Evolutionary conservation across 345 rosid species (phyloP).

Genomic region (thale cress (Arabidopsis thaliana)): DNA sequence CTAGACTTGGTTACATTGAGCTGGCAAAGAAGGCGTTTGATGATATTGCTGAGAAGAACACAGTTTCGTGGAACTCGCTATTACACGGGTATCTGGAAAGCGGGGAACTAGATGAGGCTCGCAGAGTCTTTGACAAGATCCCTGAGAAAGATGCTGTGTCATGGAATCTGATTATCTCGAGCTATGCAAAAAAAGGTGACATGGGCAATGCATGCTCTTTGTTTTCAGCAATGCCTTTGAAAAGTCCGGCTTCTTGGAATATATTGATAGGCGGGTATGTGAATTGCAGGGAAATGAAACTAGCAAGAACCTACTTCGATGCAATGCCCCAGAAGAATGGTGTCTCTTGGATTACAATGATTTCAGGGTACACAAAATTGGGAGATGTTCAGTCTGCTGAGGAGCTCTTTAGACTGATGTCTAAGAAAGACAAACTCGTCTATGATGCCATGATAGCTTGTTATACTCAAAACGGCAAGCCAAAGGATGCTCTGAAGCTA

Average conservation of each 20-base stretch:
- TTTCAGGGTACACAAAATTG: constrained; percentile 64
- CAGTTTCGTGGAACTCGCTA: constrained; percentile 78
- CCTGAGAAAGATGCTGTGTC: constrained; percentile 66
- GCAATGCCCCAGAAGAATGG: constrained; percentile 60
- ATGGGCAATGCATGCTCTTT: constrained; percentile 53
- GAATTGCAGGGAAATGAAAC: constrained; percentile 48
- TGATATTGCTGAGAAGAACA: constrained; percentile 56
- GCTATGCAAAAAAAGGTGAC: constrained; percentile 58
- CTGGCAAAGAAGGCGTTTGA: constrained; percentile 61
- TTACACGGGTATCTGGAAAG: constrained; percentile 60
- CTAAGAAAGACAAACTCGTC: constrained; percentile 53
- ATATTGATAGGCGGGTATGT: constrained; percentile 65
- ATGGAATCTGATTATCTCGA: constrained; percentile 69
- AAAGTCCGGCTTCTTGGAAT: constrained; percentile 73
- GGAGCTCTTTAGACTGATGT: constrained; percentile 52
- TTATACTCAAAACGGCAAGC: constrained; percentile 61
- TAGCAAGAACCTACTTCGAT: constrained; percentile 59
- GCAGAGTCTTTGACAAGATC: constrained; percentile 56
- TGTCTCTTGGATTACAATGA: constrained; percentile 69
- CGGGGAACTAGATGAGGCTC: constrained; percentile 53
- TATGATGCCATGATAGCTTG: constrained; percentile 78
- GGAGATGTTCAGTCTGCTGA: constrained; percentile 64
- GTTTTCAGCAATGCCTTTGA: constrained; percentile 65
- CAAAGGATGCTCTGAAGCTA: constrained; percentile 60
- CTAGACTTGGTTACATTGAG: constrained; percentile 56